Evolutionary conservation across 176 grass and related monocot species (phyloP), one percentile per base, ranked within the genome.

Genomic region (Lolium multiflorum): DNA sequence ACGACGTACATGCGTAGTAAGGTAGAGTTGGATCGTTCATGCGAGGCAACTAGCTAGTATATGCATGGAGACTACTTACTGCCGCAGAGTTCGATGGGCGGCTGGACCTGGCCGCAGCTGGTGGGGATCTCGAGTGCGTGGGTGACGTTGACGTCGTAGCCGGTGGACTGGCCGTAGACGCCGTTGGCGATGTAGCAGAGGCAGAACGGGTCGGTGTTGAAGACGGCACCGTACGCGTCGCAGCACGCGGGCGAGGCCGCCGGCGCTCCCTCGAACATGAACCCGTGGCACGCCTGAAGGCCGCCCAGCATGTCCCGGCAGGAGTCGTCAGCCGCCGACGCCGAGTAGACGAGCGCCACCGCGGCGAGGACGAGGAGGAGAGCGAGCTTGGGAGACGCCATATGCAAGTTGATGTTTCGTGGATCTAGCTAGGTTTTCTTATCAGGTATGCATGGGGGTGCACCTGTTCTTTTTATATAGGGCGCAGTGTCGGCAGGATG

Each of bases 101-200:
- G 89, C 26, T 37, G n/a, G 67, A 11, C 5, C 81, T 76, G 81
- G 85, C 85, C 85, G 68, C 89, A 91, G 59, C 11, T 16, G 85
- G 62, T 28, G 20, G 85, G 85, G 89, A 87, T 81, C 75, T 59
- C 76, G 68, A 91, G 85, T 49, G 85, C 89, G 49, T 37, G 76
- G 76, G 57, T 18, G 76, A 91, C 89, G 81, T 80, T 57, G 81
- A 91, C 39, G 68, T 81, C 26, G 15, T 48, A 68, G 11, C 81
- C 85, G 7, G 75, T 87, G 76, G 85, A 83, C 38, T 59, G 81
- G 11, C 85, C 81, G 76, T 51, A 91, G 20, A 56, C 71, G 68
- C 89, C 89, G 76, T 88, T 65, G 39, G 81, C 76, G 81, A 91
- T 47, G 81, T 91, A 91, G 85, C 85, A 91, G 89, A 91, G 89